Evolutionary conservation across 2,329 filamentous ascomycete genomes (phyloP).

Genomic region (Coleophoma eucalyptorum): DNA sequence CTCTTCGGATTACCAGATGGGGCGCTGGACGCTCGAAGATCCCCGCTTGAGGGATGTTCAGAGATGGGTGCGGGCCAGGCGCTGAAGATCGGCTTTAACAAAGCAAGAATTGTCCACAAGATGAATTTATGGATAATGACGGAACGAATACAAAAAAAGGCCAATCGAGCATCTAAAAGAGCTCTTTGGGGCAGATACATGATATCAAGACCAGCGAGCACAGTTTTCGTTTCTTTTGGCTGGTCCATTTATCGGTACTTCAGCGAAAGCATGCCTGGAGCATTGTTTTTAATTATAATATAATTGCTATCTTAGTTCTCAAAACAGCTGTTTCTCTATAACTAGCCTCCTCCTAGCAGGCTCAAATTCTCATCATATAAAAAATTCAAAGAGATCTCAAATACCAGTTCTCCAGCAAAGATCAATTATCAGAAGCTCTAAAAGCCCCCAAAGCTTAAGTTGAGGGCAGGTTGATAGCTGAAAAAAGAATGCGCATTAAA

Average conservation of each 20-base stretch:
- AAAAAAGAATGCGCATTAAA: too few species aligned
- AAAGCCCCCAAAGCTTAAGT: neutral
- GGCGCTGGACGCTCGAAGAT: slow-evolving; percentile 61
- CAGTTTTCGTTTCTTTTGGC: slow-evolving; percentile 5
- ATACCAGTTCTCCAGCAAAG: neutral
- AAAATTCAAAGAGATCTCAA: neutral
- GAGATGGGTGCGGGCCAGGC: slow-evolving; percentile 50
- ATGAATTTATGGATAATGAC: neutral
- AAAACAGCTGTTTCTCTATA: too few species aligned
- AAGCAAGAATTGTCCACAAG: too few species aligned
- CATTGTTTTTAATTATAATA: slow-evolving; percentile 7
- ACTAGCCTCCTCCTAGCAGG: too few species aligned
- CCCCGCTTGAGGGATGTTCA: slow-evolving; percentile 53
- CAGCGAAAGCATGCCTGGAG: slow-evolving; percentile 14
- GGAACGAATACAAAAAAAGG: slow-evolving; percentile 1
- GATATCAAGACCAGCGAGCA: slow-evolving; percentile 1
- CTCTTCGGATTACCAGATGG: slow-evolving; percentile 47
- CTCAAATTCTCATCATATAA: too few species aligned
- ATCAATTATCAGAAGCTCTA: neutral
- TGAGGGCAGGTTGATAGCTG: too few species aligned
- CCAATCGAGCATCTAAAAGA: neutral
- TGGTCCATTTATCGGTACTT: slow-evolving; percentile 1
- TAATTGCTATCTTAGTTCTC: neutral
- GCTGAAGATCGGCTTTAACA: slow-evolving; percentile 7
- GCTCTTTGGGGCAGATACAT: neutral